A percentile compares a stretch with the other conserved stretches of the same genome.
phyloP scores from a whole-genome alignment of 495 filamentous ascomycete genomes.

The Penicillium parvum region DNA sequence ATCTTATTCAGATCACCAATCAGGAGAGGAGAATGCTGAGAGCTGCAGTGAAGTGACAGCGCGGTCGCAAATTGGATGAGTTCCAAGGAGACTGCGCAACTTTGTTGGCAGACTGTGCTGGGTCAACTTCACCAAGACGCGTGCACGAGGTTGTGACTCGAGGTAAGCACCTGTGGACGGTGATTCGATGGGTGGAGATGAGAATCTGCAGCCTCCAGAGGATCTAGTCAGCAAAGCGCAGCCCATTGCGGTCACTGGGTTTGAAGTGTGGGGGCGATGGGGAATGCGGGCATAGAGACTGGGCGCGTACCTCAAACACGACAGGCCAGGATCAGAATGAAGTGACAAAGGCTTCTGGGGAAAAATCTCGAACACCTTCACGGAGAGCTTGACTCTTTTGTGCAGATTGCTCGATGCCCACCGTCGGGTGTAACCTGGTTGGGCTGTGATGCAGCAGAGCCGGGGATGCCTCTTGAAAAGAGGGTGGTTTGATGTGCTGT shows the following conservation, averaged over 20 bases:
- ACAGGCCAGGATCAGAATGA: slow-evolving; percentile 5
- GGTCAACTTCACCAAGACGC: slow-evolving; percentile 26
- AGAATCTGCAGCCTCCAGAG: slow-evolving; percentile 35
- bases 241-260: slow-evolving; percentile 44
- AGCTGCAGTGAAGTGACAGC: slow-evolving; percentile 1
- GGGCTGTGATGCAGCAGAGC: slow-evolving; percentile 47
- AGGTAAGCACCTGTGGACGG: slow-evolving; percentile 19
- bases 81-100: slow-evolving; percentile 4
- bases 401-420: slow-evolving; percentile 34
- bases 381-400: slow-evolving; percentile 38
- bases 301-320: slow-evolving; percentile 35
- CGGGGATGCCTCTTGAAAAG: slow-evolving; percentile 30
- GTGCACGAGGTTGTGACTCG: slow-evolving; percentile 25
- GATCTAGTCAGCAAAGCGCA: slow-evolving; percentile 46
- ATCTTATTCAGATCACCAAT: slow-evolving; percentile 13
- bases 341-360: neutral
- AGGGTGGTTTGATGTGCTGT: slow-evolving; percentile 49
- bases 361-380: slow-evolving; percentile 21
- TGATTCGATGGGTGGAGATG: slow-evolving; percentile 43
- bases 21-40: slow-evolving; percentile 3
- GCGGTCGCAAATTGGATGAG: slow-evolving; percentile 7
- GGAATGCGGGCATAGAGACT: slow-evolving; percentile 17
- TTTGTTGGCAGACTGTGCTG: slow-evolving; percentile 28
- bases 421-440: slow-evolving; percentile 46
- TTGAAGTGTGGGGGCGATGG: slow-evolving; percentile 21